These are phyloP conservation scores for Fomes fomentarius DNA, from an alignment of 1,284 basidiomycete species.

Conservation along the genomic window DNA sequence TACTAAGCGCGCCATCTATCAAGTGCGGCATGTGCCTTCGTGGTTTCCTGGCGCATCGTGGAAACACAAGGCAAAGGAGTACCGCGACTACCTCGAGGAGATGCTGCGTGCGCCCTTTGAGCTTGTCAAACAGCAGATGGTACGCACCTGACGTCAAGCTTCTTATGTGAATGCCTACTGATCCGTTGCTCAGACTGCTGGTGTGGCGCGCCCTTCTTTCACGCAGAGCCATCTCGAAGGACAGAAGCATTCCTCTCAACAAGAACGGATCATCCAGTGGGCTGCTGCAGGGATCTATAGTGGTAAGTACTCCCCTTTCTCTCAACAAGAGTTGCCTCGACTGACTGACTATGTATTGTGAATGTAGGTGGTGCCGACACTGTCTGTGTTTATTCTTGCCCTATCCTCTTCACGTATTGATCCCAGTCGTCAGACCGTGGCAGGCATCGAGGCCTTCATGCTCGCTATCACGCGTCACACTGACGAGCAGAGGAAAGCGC, in stretches of 20 bases:
- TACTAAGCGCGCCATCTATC: background rate
- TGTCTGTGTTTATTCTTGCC: slow-evolving; percentile 7
- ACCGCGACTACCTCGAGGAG: slow-evolving; percentile 49
- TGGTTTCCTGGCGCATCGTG: slow-evolving; percentile 72
- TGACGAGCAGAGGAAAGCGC: slow-evolving; percentile 30
- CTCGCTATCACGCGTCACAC: slow-evolving; percentile 32
- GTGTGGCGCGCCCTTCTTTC: slow-evolving; percentile 5
- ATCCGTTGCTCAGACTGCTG: background rate
- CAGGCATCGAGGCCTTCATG: slow-evolving; percentile 25
- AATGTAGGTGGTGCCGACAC: slow-evolving; percentile 29
- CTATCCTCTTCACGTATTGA: too few species aligned
- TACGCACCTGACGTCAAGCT: slow-evolving; percentile 26
- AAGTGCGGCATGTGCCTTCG: slow-evolving; percentile 59
- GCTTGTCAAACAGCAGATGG: slow-evolving; percentile 64
- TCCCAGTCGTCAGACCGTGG: slow-evolving; percentile 29
- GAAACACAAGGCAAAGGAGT: slow-evolving; percentile 51
- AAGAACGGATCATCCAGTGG: slow-evolving; percentile 27
- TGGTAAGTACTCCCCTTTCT: slow-evolving; percentile 12
- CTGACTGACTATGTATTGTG: too few species aligned
- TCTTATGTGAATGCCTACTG: too few species aligned
- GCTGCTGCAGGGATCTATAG: slow-evolving; percentile 27
- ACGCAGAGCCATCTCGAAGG: slow-evolving; percentile 8
- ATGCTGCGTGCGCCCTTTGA: slow-evolving; percentile 57
- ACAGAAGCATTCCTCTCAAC: slow-evolving; percentile 13
- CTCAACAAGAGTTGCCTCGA: too few species aligned